Base-by-base conservation (phyloP, 2,329 filamentous ascomycete genomes). In the Aspergillus aculeatus region DNA sequence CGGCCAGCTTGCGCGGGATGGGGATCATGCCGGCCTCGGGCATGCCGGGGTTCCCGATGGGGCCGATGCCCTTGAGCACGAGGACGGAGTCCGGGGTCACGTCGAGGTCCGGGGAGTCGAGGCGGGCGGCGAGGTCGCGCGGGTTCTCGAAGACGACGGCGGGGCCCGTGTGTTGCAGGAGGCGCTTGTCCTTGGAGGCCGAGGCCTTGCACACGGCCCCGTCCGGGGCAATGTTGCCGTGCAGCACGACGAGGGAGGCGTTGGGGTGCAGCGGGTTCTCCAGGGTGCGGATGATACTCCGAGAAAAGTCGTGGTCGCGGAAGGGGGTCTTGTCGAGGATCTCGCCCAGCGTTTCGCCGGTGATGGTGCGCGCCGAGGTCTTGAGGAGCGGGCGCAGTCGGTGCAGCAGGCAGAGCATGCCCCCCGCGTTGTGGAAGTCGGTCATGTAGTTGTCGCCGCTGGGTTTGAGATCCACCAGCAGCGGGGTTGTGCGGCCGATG, bases 361-460 rank as follows among this genome's bases (percentile, higher is more conserved):
- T 78, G 54, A 81, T 77, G 0, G 80, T 82, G 65, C 67, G 68
- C 4, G 80, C 80, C 10, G 76, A 69, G 9, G 81, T 72, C 58
- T 80, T 72, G 9, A 83, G 70, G 2, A 82, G 68, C 7, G 80
- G 79, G 6, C 74, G 73, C 4, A 83, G 68, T 0, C 74, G 76
- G 54, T 81, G 78, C 24, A 83, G 63, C 5, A 83, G 65, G 4
- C 78, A 78, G 23, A 78, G 64, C 80, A 83, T 82, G 3, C 81
- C 81, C 2, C 81, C 81, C 0, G 80, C 80, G 60, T 82, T 81
- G 61, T 83, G 81, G 56, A 83, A 83, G 62, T 83, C 81, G 11
- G 75, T 78, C 81, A 83, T 83, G 64, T 82, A 82, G 58, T 81
- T 82, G 59, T 81, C 79, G 2, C 81, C 81, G 56, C 79, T 82